Evolutionary conservation across 2,329 filamentous ascomycete genomes (phyloP).

Genomic region (Hypoxylon rubiginosum): DNA sequence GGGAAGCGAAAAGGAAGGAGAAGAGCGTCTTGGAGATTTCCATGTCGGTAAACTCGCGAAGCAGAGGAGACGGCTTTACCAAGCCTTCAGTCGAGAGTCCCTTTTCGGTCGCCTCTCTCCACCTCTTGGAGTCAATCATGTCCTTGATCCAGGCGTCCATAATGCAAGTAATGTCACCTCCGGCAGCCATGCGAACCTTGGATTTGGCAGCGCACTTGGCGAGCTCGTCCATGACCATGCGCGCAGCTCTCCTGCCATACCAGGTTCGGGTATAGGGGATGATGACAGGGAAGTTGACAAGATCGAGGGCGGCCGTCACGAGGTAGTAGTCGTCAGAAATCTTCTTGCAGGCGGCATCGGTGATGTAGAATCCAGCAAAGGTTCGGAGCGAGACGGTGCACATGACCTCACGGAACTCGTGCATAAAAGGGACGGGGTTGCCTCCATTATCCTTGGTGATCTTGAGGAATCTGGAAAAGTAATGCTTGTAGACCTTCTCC

Average conservation of each 20-base stretch:
- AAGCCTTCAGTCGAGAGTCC: slow-evolving; percentile 76
- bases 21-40: slow-evolving; percentile 95
- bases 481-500: slow-evolving; percentile 90
- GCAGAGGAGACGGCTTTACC: slow-evolving; percentile 84
- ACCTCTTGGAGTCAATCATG: slow-evolving; percentile 87
- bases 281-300: slow-evolving; percentile 99
- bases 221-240: slow-evolving; percentile 92
- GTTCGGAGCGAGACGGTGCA: slow-evolving; percentile 94
- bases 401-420: slow-evolving; percentile 92
- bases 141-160: slow-evolving; percentile 94
- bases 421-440: slow-evolving; percentile 89
- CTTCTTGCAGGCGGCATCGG: slow-evolving; percentile 89
- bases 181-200: slow-evolving; percentile 90
- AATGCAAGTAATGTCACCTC: slow-evolving; percentile 89
- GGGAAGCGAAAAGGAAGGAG: slow-evolving; percentile 96
- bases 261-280: slow-evolving; percentile 94
- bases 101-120: slow-evolving; percentile 81
- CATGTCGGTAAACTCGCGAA: slow-evolving; percentile 89
- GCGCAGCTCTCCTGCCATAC: slow-evolving; percentile 96
- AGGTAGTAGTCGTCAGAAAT: slow-evolving; percentile 97
- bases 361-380: slow-evolving; percentile 97
- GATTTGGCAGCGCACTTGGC: slow-evolving; percentile 92
- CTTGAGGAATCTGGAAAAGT: slow-evolving; percentile 83
- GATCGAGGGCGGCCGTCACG: slow-evolving; percentile 93
- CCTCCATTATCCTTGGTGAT: slow-evolving; percentile 79